These are phyloP conservation scores for Alternaria gaisen DNA, from an alignment of 2,329 filamentous ascomycete genomes.

Conservation along the genomic window DNA sequence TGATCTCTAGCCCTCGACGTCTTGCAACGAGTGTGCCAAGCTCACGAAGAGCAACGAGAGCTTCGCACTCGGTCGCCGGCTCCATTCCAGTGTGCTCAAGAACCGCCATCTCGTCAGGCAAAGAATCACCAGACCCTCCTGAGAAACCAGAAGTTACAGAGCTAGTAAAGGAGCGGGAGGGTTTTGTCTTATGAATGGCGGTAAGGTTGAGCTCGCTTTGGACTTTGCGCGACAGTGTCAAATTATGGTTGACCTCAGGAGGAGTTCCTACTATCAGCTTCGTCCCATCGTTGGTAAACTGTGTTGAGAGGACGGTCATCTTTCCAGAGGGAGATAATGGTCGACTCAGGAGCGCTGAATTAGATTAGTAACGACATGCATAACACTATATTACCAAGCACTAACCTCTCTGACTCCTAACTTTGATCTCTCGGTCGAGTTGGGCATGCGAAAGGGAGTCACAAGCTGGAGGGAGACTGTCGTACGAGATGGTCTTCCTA, in stretches of 20 bases:
- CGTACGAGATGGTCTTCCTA: slow-evolving; percentile 27
- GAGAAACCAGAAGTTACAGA: slow-evolving; percentile 47
- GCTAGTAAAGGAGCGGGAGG: slow-evolving; percentile 12
- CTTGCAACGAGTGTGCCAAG: slow-evolving; percentile 47
- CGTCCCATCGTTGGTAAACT: slow-evolving; percentile 40
- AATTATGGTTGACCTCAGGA: slow-evolving; percentile 22
- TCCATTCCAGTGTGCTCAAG: slow-evolving; percentile 11
- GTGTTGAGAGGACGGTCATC: slow-evolving; percentile 52
- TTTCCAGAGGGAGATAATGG: slow-evolving; percentile 50
- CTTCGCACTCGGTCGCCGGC: slow-evolving; percentile 38
- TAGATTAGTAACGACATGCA: slow-evolving; percentile 1
- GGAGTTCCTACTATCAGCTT: slow-evolving; percentile 47
- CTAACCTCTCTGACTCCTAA: slow-evolving; percentile 37
- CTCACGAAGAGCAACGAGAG: slow-evolving; percentile 45
- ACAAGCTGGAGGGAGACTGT: slow-evolving; percentile 12
- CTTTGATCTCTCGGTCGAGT: slow-evolving; percentile 38
- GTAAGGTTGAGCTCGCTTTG: slow-evolving; percentile 42
- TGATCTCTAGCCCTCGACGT: slow-evolving; percentile 46
- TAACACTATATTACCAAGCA: background rate
- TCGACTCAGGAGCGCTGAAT: slow-evolving; percentile 36
- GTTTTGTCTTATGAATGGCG: slow-evolving; percentile 14
- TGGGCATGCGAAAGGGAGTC: slow-evolving; percentile 28
- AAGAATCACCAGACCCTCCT: slow-evolving; percentile 39
- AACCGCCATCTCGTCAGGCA: slow-evolving; percentile 39
- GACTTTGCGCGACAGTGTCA: slow-evolving; percentile 38